These are phyloP conservation scores for Vinca minor DNA, from an alignment of 257 asterid genomes.

Conservation along the genomic window DNA sequence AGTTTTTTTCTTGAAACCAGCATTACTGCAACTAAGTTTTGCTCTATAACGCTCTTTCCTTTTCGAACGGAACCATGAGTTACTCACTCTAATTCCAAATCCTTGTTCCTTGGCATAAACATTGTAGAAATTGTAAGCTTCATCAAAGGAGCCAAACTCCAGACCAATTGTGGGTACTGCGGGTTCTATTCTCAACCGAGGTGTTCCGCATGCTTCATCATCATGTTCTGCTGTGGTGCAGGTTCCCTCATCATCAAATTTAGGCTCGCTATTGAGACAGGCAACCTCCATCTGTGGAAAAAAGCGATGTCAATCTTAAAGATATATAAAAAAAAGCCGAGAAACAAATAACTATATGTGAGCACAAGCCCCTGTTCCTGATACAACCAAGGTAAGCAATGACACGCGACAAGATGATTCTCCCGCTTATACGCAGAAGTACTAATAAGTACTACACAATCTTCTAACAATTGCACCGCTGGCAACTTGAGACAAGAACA, in stretches of 20 bases:
- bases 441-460: neutral
- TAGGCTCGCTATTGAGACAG: slow-evolving; percentile 45
- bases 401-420: neutral
- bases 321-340: neutral
- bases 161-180: slow-evolving; percentile 37
- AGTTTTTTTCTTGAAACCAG: slow-evolving; percentile 59
- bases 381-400: neutral
- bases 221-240: slow-evolving; percentile 23
- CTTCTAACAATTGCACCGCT: neutral
- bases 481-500: neutral
- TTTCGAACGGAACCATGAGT: slow-evolving; percentile 60
- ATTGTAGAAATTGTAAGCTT: slow-evolving; percentile 53
- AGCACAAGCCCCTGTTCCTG: neutral
- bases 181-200: slow-evolving; percentile 12
- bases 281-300: slow-evolving; percentile 46
- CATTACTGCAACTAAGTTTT: slow-evolving; percentile 56
- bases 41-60: slow-evolving; percentile 57
- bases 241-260: slow-evolving; percentile 38
- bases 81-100: slow-evolving; percentile 56
- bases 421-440: too few relatives aligned
- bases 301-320: neutral
- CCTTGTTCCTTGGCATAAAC: slow-evolving; percentile 52
- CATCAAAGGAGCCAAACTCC: slow-evolving; percentile 52
- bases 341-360: neutral
- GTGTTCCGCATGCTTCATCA: slow-evolving; percentile 20